These are phyloP conservation scores for Plantago ovata DNA, from an alignment of 257 asterid genomes.

Conservation along the genomic window DNA sequence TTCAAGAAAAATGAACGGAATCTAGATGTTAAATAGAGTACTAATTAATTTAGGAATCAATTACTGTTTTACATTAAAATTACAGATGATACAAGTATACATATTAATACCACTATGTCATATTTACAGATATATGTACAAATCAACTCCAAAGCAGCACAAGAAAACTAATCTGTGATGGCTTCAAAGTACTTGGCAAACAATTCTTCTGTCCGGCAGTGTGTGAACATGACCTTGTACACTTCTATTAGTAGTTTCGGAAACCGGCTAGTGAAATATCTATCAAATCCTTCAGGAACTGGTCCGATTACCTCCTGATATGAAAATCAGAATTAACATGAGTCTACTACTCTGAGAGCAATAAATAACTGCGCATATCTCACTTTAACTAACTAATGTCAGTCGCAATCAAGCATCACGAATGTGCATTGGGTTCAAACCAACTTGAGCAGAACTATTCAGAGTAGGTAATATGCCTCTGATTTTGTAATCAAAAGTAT, in stretches of 20 bases:
- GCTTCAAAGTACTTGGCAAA: conserved; percentile 61
- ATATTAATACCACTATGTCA: not conserved
- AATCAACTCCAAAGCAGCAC: not conserved
- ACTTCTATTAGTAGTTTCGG: conserved; percentile 77
- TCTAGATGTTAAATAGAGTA: too few relatives aligned
- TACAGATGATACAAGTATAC: not conserved
- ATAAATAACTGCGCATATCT: not conserved
- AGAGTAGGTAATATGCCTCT: not conserved
- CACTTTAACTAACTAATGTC: not conserved
- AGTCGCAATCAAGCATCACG: too few relatives aligned
- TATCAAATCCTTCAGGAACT: conserved; percentile 82
- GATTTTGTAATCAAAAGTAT: not conserved
- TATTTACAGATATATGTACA: not conserved
- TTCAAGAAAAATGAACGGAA: too few relatives aligned
- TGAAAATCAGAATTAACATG: conserved; percentile 7
- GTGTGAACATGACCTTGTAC: conserved; percentile 53
- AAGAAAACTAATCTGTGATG: conserved; percentile 11
- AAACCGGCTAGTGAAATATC: conserved; percentile 70
- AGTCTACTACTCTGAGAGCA: not conserved
- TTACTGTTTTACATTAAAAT: not conserved
- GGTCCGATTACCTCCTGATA: conserved; percentile 71
- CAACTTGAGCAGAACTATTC: not conserved
- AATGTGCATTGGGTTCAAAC: not conserved
- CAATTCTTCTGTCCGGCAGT: conserved; percentile 61
- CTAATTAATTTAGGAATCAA: too few relatives aligned